A percentile compares a stretch with the other conserved stretches of the same genome.
Evolutionary conservation across 2,329 filamentous ascomycete species (phyloP).

Genomic region (Rutstroemia sydowiana): DNA sequence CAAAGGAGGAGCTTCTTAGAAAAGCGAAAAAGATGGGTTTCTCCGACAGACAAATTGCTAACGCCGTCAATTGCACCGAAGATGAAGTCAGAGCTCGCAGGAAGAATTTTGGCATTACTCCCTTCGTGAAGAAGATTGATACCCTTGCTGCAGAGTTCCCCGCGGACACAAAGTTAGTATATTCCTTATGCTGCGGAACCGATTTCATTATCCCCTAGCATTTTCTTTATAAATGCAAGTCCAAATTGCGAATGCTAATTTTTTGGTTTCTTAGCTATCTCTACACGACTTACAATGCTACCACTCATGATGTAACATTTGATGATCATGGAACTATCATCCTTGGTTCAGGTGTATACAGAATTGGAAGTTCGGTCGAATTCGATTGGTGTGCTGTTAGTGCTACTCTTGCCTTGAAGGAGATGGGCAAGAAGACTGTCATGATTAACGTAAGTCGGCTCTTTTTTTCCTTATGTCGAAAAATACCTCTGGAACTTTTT

Average conservation of each 20-base stretch:
- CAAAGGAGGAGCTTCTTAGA: conserved; percentile 82
- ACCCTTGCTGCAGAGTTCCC: conserved; percentile 96
- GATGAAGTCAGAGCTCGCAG: conserved; percentile 81
- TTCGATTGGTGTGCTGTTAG: conserved; percentile 98
- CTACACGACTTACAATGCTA: conserved; percentile 96
- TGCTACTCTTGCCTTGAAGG: conserved; percentile 71
- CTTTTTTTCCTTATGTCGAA: background rate
- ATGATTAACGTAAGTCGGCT: conserved; percentile 66
- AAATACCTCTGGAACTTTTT: background rate
- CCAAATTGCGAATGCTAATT: too few species aligned
- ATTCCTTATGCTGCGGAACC: background rate
- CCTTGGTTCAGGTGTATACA: conserved; percentile 90
- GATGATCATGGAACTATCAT: conserved; percentile 87
- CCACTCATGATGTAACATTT: conserved; percentile 86
- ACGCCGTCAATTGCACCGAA: conserved; percentile 77
- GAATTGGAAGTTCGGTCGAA: conserved; percentile 94
- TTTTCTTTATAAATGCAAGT: too few species aligned
- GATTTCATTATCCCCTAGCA: too few species aligned
- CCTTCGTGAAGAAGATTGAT: conserved; percentile 98
- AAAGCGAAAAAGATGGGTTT: conserved; percentile 98
- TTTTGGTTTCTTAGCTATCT: background rate
- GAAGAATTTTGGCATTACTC: conserved; percentile 79
- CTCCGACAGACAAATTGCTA: conserved; percentile 90
- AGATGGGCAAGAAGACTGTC: conserved; percentile 91
- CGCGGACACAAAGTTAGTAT: conserved; percentile 83